phyloP scores from a whole-genome alignment of 2,329 filamentous ascomycete species.

The Cercospora beticola region DNA sequence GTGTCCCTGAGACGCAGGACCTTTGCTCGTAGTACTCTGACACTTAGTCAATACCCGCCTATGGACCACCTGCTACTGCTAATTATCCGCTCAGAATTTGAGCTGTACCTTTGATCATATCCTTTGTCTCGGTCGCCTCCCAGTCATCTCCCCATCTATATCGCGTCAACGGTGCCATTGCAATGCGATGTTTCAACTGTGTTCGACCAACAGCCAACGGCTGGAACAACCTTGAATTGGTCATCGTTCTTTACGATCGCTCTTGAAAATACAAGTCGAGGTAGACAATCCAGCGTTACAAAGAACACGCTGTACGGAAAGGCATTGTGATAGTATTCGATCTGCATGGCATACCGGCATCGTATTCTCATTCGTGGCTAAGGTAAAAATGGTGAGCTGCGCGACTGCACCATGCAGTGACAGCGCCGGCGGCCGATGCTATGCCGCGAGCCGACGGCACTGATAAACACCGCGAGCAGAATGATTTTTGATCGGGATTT shows the following conservation, averaged over 20 bases:
- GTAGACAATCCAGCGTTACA: not conserved
- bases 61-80: no score
- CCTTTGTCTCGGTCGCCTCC: constrained; percentile 39
- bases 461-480: not conserved
- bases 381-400: not conserved
- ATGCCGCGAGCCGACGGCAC: not conserved
- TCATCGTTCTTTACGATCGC: not conserved
- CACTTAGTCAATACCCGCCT: constrained; percentile 25
- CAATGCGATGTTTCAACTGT: constrained; percentile 49
- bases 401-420: no score
- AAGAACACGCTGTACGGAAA: no score
- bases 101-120: not conserved
- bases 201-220: constrained; percentile 46
- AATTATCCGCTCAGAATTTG: no score
- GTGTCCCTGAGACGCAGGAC: constrained; percentile 33
- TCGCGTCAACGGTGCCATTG: constrained; percentile 56
- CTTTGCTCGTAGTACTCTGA: constrained; percentile 39
- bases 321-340: no score
- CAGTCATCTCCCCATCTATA: constrained; percentile 1
- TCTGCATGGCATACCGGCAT: not conserved
- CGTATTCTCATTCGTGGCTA: not conserved
- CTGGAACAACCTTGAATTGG: constrained; percentile 29
- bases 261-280: not conserved
- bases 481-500: not conserved
- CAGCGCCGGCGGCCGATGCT: not conserved